Evolutionary conservation across 1,139 yeast species (phyloP), one percentile per base, ranked within the genome.

Genomic region (Hyphopichia burtonii): DNA sequence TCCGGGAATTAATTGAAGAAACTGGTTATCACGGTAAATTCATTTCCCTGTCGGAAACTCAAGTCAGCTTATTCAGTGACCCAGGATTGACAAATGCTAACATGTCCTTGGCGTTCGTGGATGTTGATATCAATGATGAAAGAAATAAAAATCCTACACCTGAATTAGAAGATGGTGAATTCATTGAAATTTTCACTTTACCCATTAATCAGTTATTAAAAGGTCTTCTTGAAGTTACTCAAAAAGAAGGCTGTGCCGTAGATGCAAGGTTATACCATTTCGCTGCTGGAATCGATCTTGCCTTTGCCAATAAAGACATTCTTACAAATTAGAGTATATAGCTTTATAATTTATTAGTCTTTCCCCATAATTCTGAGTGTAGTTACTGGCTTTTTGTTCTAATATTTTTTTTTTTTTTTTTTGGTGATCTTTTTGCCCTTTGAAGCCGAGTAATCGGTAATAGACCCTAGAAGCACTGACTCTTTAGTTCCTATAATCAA

Each of bases 71-170:
- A 56, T 91, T 69, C 65, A 86, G 88, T 54, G 99, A 93, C 60
- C 98, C 99, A 1, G 96, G 99, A 0, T 83, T 93, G 57, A 86
- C 96, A 51, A 90, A 91, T 63, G 94, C 98, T 25, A 91, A 86
- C 56, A 74, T 89, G 70, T 82, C 83, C 20, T 66, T 91, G 49
- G 95, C 93, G 2, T 82, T 83, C 32, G 89, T 89, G 12, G 80
- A 83, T 43, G 80, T 93, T 20, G 98, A 93, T 56, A 65, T 87
- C 65, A 54, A 66, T 1, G 80, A 80, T 45, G 76, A 76, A 17
- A 77, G 82, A 48, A 93, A 93, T 61, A 54, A 66, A 45, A 69
- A 82, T 48, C 97, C 97, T 1, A 59, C 67, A 41, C 80, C 94
- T 1, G 74, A 86, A 48, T 71, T 91, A 49, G 97, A 91, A 64